phyloP scores from a whole-genome alignment of 352 stramenopile genomes.

The Globisporangium ultimum region DNA sequence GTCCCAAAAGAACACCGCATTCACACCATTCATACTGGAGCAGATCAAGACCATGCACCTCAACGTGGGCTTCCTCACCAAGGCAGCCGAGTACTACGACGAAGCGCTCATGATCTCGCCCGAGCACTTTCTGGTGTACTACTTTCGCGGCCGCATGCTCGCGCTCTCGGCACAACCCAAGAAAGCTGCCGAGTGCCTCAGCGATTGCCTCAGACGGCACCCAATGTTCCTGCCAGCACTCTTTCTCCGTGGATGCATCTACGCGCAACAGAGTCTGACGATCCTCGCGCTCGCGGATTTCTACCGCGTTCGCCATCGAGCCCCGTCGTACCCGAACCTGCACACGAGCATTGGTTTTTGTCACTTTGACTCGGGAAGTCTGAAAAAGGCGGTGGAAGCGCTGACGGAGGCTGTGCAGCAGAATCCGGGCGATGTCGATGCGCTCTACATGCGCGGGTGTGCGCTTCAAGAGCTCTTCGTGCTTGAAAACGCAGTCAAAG shows the following conservation, averaged over 20 bases:
- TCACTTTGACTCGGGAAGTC: conserved; percentile 36
- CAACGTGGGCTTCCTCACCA: conserved; percentile 27
- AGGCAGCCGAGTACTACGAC: conserved; percentile 30
- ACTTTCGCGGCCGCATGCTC: conserved; percentile 41
- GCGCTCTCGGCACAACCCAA: conserved; percentile 32
- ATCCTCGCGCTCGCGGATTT: conserved; percentile 53
- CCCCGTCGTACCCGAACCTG: conserved; percentile 37
- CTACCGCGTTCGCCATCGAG: conserved; percentile 43
- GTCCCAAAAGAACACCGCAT: conserved; percentile 19
- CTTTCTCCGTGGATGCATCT: conserved; percentile 52
- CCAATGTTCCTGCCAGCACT: conserved; percentile 45
- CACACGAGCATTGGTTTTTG: conserved; percentile 55
- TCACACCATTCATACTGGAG: conserved; percentile 21
- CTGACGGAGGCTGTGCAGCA: conserved; percentile 41
- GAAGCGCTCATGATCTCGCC: conserved; percentile 24
- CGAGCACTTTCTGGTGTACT: conserved; percentile 41
- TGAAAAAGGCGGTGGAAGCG: conserved; percentile 37
- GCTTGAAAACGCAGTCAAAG: conserved; percentile 32
- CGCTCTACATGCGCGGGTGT: conserved; percentile 46
- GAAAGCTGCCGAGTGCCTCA: conserved; percentile 26
- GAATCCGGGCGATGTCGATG: conserved; percentile 19
- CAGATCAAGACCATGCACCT: conserved; percentile 24
- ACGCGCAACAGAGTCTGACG: conserved; percentile 44
- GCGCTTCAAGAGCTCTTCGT: conserved; percentile 48
- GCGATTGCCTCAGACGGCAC: conserved; percentile 27